A percentile compares a stretch with the other conserved stretches of the same genome.
These are phyloP conservation scores for Gossypium thurberi DNA, from an alignment of 345 rosid species.

Conservation along the genomic window DNA sequence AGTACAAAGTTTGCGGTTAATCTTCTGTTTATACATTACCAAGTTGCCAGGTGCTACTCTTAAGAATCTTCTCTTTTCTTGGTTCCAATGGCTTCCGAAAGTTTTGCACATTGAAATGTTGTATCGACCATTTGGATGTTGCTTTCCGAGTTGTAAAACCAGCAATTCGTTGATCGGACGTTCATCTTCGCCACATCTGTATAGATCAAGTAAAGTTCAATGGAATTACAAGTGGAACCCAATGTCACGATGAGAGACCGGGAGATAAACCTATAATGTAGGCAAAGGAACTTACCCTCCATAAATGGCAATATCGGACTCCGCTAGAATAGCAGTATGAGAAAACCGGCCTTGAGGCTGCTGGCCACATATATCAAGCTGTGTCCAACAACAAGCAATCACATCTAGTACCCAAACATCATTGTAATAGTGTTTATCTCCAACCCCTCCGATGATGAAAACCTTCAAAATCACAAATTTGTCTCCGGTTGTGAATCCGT, in stretches of 20 bases:
- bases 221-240: not conserved
- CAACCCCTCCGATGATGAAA: conserved; percentile 65
- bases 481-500: not conserved
- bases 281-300: conserved; percentile 48
- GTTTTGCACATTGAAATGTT: conserved; percentile 33
- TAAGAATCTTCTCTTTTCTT: conserved; percentile 27
- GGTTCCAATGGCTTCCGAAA: conserved; percentile 42
- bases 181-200: conserved; percentile 73
- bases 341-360: conserved; percentile 77
- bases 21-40: conserved; percentile 16
- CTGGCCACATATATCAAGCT: conserved; percentile 45
- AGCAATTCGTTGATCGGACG: conserved; percentile 60
- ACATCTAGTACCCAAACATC: conserved; percentile 65
- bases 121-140: conserved; percentile 27
- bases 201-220: not conserved
- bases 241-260: not conserved
- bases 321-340: conserved; percentile 52
- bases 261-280: not conserved
- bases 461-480: conserved; percentile 30
- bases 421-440: conserved; percentile 58
- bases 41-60: conserved; percentile 22
- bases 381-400: conserved; percentile 38
- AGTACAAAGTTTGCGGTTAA: not conserved
- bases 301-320: conserved; percentile 40
- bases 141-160: conserved; percentile 46